Conservation (phyloP, 1,284 basidiomycete genomes). For the Trichosporon coremiiforme region DNA sequence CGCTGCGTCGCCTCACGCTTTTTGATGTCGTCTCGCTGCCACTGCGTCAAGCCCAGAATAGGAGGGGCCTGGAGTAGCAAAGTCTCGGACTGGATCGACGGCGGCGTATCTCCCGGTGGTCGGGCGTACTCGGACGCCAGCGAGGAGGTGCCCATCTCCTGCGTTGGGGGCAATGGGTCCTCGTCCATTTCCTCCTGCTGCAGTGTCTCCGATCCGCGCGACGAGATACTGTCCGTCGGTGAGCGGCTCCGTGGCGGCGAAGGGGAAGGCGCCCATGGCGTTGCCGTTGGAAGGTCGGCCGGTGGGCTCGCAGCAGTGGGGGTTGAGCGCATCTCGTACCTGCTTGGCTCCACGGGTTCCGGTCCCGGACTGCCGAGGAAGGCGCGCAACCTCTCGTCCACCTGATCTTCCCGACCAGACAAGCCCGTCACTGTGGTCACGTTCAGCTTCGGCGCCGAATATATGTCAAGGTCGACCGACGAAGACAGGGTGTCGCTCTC, state of each 20-base stretch:
- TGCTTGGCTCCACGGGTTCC: neutral
- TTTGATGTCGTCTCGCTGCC: constrained; percentile 20
- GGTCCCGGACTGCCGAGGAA: constrained; percentile 33
- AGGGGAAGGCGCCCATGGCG: neutral
- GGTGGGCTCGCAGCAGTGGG: neutral
- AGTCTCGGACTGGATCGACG: neutral
- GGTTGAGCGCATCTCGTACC: neutral
- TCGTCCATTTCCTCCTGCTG: neutral
- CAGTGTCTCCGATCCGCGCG: neutral
- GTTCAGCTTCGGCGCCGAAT: constrained; percentile 17
- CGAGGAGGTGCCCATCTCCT: constrained; percentile 45
- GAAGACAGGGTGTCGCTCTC: constrained; percentile 17
- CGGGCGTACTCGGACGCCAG: constrained; percentile 38
- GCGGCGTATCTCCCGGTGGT: constrained; percentile 14
- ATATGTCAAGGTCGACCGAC: neutral
- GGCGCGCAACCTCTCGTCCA: constrained; percentile 34
- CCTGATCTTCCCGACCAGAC: constrained; percentile 28
- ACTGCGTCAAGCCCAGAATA: constrained; percentile 26
- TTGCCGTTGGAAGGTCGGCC: neutral
- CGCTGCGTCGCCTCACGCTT: constrained; percentile 20
- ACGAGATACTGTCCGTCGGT: neutral
- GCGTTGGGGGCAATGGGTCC: constrained; percentile 36
- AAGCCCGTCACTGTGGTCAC: constrained; percentile 37
- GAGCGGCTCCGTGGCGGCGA: constrained; percentile 16
- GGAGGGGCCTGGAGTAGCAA: constrained; percentile 31